Percentiles rank a stretch among this genome's conserved stretches.
Conservation (phyloP, 2,329 filamentous ascomycete genomes). For the Phaeosphaeriaceae sp. region DNA sequence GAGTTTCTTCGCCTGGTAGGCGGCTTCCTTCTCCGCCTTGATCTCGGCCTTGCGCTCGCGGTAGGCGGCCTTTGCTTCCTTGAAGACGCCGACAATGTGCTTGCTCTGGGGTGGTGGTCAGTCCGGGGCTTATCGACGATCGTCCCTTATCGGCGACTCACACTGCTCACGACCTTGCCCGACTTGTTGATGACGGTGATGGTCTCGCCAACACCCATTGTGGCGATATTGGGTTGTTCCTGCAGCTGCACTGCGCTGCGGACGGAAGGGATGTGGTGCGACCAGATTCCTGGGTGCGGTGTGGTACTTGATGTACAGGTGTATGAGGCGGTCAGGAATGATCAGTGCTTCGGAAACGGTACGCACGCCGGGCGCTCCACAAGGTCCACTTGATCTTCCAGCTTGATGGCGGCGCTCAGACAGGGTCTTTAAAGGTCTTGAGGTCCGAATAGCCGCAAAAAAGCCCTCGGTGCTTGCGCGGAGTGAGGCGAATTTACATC, state of each 20-base stretch:
- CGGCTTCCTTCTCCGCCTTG: constrained; percentile 70
- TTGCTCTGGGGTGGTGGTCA: constrained; percentile 71
- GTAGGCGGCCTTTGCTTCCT: constrained; percentile 88
- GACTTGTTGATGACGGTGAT: constrained; percentile 91
- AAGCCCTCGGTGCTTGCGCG: constrained; percentile 6
- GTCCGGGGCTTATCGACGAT: constrained; percentile 14
- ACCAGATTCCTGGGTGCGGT: constrained; percentile 18
- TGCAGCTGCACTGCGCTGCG: constrained; percentile 28
- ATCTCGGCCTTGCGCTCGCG: constrained; percentile 85
- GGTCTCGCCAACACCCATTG: constrained; percentile 67
- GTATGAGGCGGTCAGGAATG: constrained; percentile 38
- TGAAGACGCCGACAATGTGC: constrained; percentile 88
- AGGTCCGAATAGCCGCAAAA: constrained; percentile 6
- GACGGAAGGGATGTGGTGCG: constrained; percentile 25
- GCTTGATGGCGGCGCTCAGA: constrained; percentile 12
- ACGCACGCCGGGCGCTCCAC: constrained; percentile 24
- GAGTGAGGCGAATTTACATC: constrained; percentile 36
- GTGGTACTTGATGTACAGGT: constrained; percentile 26
- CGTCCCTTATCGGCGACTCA: constrained; percentile 55
- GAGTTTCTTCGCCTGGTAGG: constrained; percentile 64
- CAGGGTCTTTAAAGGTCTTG: constrained; percentile 11
- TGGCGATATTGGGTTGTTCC: constrained; percentile 21
- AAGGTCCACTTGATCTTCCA: constrained; percentile 24
- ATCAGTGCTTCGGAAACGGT: constrained; percentile 37
- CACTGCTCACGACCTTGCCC: constrained; percentile 88